Conservation (phyloP, 2,329 filamentous ascomycete genomes). For the Aspergillus candidus region DNA sequence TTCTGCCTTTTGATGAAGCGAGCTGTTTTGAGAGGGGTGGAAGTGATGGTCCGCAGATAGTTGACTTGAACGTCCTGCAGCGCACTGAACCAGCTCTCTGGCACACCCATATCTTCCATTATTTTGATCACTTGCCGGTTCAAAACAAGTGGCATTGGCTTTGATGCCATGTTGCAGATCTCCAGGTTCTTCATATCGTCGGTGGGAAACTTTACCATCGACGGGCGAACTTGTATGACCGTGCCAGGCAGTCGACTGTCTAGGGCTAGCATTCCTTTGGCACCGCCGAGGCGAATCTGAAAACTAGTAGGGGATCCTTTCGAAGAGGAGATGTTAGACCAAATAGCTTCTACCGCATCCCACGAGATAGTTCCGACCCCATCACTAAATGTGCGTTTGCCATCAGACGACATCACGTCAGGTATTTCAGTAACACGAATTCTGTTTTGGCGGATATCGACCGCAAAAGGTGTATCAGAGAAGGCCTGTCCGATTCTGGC, state of each 20-base stretch:
- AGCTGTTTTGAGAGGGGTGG: constrained; percentile 56
- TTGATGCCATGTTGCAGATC: constrained; percentile 53
- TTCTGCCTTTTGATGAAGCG: constrained; percentile 58
- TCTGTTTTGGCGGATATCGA: constrained; percentile 39
- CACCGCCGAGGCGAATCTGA: constrained; percentile 67
- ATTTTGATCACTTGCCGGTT: constrained; percentile 83
- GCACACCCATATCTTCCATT: constrained; percentile 67
- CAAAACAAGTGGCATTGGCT: constrained; percentile 62
- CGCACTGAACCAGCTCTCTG: constrained; percentile 53
- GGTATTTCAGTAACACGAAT: constrained; percentile 16
- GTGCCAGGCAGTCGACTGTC: constrained; percentile 56
- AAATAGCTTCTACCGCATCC: constrained; percentile 53
- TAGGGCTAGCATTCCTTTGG: constrained; percentile 72
- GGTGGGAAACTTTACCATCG: constrained; percentile 82
- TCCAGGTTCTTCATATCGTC: constrained; percentile 12
- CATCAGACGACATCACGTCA: constrained; percentile 24
- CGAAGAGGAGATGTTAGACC: constrained; percentile 46
- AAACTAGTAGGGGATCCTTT: constrained; percentile 56
- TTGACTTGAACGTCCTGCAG: constrained; percentile 60
- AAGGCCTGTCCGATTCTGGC: constrained; percentile 61
- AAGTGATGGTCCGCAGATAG: constrained; percentile 54
- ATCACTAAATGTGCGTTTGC: constrained; percentile 64
- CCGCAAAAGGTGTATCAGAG: constrained; percentile 63
- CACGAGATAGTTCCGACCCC: constrained; percentile 69
- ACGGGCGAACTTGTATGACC: constrained; percentile 57